phyloP scores from a whole-genome alignment of 164 flowering plant species.

The Brasenia schreberi region DNA sequence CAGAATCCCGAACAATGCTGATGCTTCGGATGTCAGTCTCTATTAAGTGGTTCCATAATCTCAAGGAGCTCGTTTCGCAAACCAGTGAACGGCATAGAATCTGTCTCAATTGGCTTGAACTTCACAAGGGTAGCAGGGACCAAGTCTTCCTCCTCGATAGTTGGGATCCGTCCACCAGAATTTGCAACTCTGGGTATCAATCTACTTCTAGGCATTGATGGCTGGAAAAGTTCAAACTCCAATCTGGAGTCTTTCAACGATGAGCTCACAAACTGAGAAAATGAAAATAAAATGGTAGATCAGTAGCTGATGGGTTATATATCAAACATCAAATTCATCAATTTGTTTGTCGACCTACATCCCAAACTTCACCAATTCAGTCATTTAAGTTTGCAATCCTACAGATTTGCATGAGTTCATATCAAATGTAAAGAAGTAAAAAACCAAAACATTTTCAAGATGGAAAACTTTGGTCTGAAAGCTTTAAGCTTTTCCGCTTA shows the following conservation, averaged over 20 bases:
- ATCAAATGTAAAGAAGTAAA: too few relatives aligned
- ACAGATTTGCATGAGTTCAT: neutral
- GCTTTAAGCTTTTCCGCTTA: neutral
- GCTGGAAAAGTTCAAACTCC: slow-evolving; percentile 76
- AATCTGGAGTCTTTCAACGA: slow-evolving; percentile 67
- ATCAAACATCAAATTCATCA: neutral
- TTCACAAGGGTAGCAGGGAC: slow-evolving; percentile 88
- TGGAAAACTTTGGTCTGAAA: too few relatives aligned
- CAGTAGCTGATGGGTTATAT: neutral
- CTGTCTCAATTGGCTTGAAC: slow-evolving; percentile 76
- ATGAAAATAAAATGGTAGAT: neutral
- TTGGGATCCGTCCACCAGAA: slow-evolving; percentile 29
- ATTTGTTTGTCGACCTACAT: neutral
- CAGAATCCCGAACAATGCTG: neutral
- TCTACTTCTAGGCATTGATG: slow-evolving; percentile 46
- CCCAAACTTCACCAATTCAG: neutral
- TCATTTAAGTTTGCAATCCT: neutral
- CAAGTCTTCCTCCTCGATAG: slow-evolving; percentile 77
- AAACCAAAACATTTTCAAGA: too few relatives aligned
- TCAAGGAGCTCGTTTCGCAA: slow-evolving; percentile 72
- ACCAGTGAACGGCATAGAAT: slow-evolving; percentile 71
- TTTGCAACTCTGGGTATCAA: slow-evolving; percentile 51
- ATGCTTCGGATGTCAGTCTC: slow-evolving; percentile 2
- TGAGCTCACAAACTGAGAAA: slow-evolving; percentile 62
- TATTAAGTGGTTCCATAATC: slow-evolving; percentile 53